A percentile compares a stretch with the other conserved stretches of the same genome.
These are phyloP conservation scores for Kernera saxatilis DNA, from an alignment of 345 rosid genomes.

Conservation along the genomic window DNA sequence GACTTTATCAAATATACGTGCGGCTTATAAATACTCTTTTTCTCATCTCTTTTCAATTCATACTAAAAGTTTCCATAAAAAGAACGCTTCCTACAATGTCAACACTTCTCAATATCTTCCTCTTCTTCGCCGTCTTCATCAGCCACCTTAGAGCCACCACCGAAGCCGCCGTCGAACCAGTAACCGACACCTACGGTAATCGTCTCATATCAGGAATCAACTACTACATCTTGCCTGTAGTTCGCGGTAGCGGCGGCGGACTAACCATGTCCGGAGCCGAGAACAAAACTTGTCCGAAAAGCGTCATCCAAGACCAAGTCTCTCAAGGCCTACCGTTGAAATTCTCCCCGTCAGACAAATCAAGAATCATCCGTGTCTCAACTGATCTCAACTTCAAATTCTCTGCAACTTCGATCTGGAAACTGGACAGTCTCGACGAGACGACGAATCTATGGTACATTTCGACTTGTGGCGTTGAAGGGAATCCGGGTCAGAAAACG, in stretches of 20 bases:
- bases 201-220: not conserved
- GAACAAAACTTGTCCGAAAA: slow-evolving; percentile 19
- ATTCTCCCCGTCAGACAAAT: slow-evolving; percentile 20
- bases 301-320: slow-evolving; percentile 25
- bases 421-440: slow-evolving; percentile 37
- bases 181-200: slow-evolving; percentile 7
- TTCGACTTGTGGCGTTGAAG: slow-evolving; percentile 50
- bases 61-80: not conserved
- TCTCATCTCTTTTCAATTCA: not conserved
- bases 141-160: slow-evolving; percentile 15
- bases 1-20: not conserved
- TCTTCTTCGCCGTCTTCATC: slow-evolving; percentile 1
- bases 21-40: slow-evolving; percentile 4
- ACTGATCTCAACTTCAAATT: slow-evolving; percentile 41
- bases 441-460: slow-evolving; percentile 34
- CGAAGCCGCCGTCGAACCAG: slow-evolving; percentile 8
- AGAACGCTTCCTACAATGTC: slow-evolving; percentile 18
- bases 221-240: slow-evolving; percentile 32
- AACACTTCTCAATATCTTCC: not conserved
- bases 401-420: slow-evolving; percentile 42
- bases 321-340: slow-evolving; percentile 22
- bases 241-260: slow-evolving; percentile 31
- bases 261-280: slow-evolving; percentile 13
- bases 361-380: slow-evolving; percentile 18
- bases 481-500: slow-evolving; percentile 51